These are phyloP conservation scores for Mortierella sp. DNA, from an alignment of 371 early-diverging fungal species.

Conservation along the genomic window DNA sequence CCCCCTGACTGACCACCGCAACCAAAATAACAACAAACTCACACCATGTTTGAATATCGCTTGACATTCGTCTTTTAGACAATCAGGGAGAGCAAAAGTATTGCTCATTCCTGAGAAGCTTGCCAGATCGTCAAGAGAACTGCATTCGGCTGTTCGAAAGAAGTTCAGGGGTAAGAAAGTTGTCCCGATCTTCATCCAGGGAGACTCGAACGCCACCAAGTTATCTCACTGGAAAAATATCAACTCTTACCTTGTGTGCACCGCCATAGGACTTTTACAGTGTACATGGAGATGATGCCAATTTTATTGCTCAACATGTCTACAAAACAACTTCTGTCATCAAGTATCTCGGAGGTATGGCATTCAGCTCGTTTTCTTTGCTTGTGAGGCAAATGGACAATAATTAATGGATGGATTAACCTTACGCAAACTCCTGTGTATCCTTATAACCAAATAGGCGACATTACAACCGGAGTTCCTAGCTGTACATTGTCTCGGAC, in stretches of 20 bases:
- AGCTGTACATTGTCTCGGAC: constrained; percentile 84
- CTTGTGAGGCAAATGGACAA: background rate
- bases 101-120: constrained; percentile 62
- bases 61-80: constrained; percentile 24
- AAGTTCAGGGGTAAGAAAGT: constrained; percentile 61
- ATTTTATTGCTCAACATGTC: constrained; percentile 83
- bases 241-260: background rate
- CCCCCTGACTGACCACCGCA: background rate
- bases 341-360: constrained; percentile 86
- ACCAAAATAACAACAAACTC: constrained; percentile 16
- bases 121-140: constrained; percentile 61
- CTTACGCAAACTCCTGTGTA: background rate
- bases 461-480: constrained; percentile 72
- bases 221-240: background rate
- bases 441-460: constrained; percentile 50
- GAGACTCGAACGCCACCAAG: background rate
- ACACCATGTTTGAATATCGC: background rate
- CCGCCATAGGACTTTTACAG: constrained; percentile 76
- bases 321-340: constrained; percentile 93
- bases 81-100: constrained; percentile 65
- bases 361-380: no score
- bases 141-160: constrained; percentile 82
- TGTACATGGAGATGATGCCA: constrained; percentile 92
- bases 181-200: background rate
- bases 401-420: background rate